A percentile compares a stretch with the other conserved stretches of the same genome.
Evolutionary conservation across 352 stramenopile species (phyloP).

Genomic region (Plasmopara viticola): DNA sequence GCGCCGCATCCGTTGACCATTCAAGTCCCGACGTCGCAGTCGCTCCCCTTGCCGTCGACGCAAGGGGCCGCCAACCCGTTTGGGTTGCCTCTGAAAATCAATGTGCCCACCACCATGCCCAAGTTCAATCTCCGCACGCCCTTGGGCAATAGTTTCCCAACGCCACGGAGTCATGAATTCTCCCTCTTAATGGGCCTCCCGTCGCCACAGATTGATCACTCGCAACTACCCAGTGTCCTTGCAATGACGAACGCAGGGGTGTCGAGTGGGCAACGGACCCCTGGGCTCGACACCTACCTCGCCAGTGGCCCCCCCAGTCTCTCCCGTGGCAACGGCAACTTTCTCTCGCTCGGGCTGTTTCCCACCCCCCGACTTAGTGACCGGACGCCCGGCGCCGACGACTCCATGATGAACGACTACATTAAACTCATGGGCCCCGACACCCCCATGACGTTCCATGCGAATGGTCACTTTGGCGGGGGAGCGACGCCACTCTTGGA

Average conservation of each 20-base stretch:
- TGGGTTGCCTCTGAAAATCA: constrained; percentile 64
- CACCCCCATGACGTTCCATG: constrained; percentile 44
- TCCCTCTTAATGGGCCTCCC: constrained; percentile 58
- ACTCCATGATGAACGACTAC: constrained; percentile 69
- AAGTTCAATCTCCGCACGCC: constrained; percentile 61
- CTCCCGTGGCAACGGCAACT: constrained; percentile 38
- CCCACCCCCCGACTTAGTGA: constrained; percentile 34
- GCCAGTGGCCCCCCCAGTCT: constrained; percentile 45
- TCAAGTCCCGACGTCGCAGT: constrained; percentile 26
- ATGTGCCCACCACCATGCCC: constrained; percentile 58
- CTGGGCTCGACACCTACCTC: constrained; percentile 43
- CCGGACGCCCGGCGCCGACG: constrained; percentile 28
- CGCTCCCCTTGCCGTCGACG: constrained; percentile 19
- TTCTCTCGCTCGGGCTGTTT: constrained; percentile 53
- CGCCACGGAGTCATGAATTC: constrained; percentile 63
- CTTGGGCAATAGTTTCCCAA: constrained; percentile 60
- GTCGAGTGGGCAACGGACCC: constrained; percentile 18
- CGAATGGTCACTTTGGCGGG: constrained; percentile 31
- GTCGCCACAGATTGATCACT: constrained; percentile 69
- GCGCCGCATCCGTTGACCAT: constrained; percentile 29
- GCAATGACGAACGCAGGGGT: constrained; percentile 52
- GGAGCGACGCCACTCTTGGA: constrained; percentile 41
- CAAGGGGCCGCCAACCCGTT: constrained; percentile 26
- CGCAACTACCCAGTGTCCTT: constrained; percentile 59
- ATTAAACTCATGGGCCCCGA: constrained; percentile 60